These are phyloP conservation scores for Poronia punctata DNA, from an alignment of 495 filamentous ascomycete genomes.

Conservation along the genomic window DNA sequence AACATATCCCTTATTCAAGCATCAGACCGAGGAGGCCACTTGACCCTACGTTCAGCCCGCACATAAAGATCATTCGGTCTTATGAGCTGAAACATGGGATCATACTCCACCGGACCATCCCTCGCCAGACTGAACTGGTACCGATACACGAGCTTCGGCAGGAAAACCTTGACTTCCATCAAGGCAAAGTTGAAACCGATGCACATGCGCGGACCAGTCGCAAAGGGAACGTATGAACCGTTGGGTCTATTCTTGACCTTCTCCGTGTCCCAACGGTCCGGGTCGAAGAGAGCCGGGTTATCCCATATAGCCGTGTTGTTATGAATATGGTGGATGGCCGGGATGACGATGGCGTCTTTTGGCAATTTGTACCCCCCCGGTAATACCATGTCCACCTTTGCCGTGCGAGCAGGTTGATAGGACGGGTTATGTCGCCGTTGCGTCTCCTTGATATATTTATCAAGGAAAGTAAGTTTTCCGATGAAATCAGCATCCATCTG, in stretches of 20 bases:
- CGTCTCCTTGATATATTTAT: constrained; percentile 52
- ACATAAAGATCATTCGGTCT: constrained; percentile 51
- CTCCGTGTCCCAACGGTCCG: constrained; percentile 48
- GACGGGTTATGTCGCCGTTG: constrained; percentile 50
- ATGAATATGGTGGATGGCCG: constrained; percentile 44
- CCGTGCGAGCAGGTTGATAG: constrained; percentile 48
- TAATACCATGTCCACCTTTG: constrained; percentile 43
- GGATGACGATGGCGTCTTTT: constrained; percentile 41
- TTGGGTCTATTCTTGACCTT: constrained; percentile 39
- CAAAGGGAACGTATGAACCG: constrained; percentile 47
- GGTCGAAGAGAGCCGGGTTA: constrained; percentile 45
- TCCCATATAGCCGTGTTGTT: constrained; percentile 47
- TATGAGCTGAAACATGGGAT: constrained; percentile 51
- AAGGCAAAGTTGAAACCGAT: constrained; percentile 56
- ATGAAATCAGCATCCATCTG: constrained; percentile 34
- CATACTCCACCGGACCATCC: constrained; percentile 45
- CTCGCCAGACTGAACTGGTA: constrained; percentile 39
- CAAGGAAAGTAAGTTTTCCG: constrained; percentile 38
- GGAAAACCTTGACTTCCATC: constrained; percentile 44
- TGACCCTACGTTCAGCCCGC: constrained; percentile 35
- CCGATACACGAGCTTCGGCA: constrained; percentile 45
- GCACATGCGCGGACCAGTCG: constrained; percentile 41
- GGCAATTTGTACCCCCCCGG: constrained; percentile 49
- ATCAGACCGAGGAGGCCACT: constrained; percentile 39
- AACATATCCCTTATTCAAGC: constrained; percentile 56